phyloP scores from a whole-genome alignment of 2,329 filamentous ascomycete species.

The Geoglossum cookeanum region DNA sequence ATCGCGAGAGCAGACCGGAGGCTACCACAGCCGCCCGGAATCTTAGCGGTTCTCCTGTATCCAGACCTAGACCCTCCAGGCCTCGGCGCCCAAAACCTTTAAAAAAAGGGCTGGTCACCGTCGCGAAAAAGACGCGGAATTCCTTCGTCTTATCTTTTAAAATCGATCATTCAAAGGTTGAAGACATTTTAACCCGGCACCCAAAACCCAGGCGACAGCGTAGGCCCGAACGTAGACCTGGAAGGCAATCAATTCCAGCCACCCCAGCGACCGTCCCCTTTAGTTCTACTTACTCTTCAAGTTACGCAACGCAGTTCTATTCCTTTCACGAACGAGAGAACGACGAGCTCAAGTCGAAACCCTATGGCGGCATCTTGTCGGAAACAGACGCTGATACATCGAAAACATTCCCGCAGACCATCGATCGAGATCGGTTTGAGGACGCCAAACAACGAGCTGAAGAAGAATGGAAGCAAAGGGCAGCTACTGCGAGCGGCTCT shows the following conservation, averaged over 20 bases:
- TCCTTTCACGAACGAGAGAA: slow-evolving; percentile 77
- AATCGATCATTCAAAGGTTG: slow-evolving; percentile 37
- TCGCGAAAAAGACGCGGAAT: slow-evolving; percentile 22
- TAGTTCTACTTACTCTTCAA: slow-evolving; percentile 38
- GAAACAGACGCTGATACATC: slow-evolving; percentile 83
- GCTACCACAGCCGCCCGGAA: slow-evolving; percentile 5
- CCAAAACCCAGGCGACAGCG: slow-evolving; percentile 33
- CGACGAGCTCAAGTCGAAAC: slow-evolving; percentile 79
- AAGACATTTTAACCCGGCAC: slow-evolving; percentile 37
- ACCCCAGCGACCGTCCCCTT: slow-evolving; percentile 29
- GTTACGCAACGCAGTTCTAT: slow-evolving; percentile 63
- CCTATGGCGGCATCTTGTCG: slow-evolving; percentile 81
- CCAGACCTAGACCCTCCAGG: slow-evolving; percentile 31
- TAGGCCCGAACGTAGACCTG: slow-evolving; percentile 14
- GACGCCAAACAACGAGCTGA: slow-evolving; percentile 80
- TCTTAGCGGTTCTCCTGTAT: slow-evolving; percentile 7
- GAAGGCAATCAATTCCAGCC: slow-evolving; percentile 22
- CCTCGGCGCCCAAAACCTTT: slow-evolving; percentile 33
- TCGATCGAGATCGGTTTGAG: slow-evolving; percentile 74
- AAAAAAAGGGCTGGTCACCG: slow-evolving; percentile 22
- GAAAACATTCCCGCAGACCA: slow-evolving; percentile 61
- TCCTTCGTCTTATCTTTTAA: slow-evolving; percentile 40
- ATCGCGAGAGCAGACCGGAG: neutral
- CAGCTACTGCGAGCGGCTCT: slow-evolving; percentile 31
- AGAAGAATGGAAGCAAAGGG: slow-evolving; percentile 59